These are phyloP conservation scores for Psilocybe azurescens DNA, from an alignment of 768 basidiomycete species.

Conservation along the genomic window DNA sequence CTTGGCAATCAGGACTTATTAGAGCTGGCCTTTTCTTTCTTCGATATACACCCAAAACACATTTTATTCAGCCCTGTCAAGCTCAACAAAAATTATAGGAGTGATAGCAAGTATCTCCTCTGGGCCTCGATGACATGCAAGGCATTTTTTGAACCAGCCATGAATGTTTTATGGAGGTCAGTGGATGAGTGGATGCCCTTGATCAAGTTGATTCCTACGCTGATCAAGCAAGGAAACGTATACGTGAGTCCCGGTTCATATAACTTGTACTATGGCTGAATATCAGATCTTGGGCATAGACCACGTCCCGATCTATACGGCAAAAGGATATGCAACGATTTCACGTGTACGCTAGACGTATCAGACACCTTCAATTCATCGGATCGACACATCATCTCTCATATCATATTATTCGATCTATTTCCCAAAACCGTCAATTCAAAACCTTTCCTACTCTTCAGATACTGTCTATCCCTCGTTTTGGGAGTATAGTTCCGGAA, in stretches of 20 bases:
- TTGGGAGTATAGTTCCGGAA: background rate
- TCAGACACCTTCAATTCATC: background rate
- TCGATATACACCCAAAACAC: too few relatives aligned
- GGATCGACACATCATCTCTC: background rate
- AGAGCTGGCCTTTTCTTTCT: too few relatives aligned
- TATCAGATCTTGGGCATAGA: background rate
- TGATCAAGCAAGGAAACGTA: background rate
- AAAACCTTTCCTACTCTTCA: background rate
- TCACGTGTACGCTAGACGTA: background rate
- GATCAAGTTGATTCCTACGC: slow-evolving; percentile 7
- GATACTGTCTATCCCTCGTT: background rate
- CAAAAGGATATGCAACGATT: background rate
- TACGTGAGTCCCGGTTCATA: background rate
- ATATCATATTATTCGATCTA: background rate
- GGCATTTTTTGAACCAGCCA: slow-evolving; percentile 16
- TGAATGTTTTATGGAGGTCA: slow-evolving; percentile 17
- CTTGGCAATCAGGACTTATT: too few relatives aligned
- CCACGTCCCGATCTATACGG: background rate
- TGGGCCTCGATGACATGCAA: slow-evolving; percentile 9
- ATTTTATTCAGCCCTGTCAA: too few relatives aligned
- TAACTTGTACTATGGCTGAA: too few relatives aligned
- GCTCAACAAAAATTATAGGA: too few relatives aligned
- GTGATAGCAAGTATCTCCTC: too few relatives aligned
- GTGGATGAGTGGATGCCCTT: slow-evolving; percentile 16
- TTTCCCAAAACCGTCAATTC: background rate